Evolutionary conservation across 2,329 filamentous ascomycete genomes (phyloP).

Genomic region (Pseudogymnoascus sp.): DNA sequence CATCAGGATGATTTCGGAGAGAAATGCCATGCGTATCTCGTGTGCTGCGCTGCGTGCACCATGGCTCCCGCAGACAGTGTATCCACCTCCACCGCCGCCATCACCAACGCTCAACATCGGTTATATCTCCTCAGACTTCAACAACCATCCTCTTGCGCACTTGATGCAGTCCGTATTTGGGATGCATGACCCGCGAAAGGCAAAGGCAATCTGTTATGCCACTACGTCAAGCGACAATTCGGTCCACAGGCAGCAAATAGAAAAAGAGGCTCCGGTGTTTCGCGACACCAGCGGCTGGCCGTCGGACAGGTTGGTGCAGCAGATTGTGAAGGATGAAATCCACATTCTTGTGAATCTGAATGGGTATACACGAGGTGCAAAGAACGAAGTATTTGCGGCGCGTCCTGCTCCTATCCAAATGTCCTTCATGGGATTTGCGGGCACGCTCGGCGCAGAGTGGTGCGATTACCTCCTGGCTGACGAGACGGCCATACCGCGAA

Average conservation of each 20-base stretch:
- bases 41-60: constrained; percentile 77
- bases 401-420: constrained; percentile 93
- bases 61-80: constrained; percentile 78
- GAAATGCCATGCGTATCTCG: constrained; percentile 88
- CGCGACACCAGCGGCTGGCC: constrained; percentile 82
- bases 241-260: constrained; percentile 82
- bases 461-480: constrained; percentile 96
- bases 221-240: constrained; percentile 89
- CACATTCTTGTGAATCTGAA: constrained; percentile 98
- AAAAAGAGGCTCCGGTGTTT: constrained; percentile 85
- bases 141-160: constrained; percentile 94
- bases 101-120: constrained; percentile 79
- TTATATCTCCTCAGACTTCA: constrained; percentile 97
- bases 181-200: constrained; percentile 64
- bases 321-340: constrained; percentile 80
- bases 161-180: constrained; percentile 99
- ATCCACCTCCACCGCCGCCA: constrained; percentile 76
- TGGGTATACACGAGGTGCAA: constrained; percentile 91
- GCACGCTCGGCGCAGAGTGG: constrained; percentile 93
- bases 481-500: constrained; percentile 71
- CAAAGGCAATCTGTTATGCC: constrained; percentile 88
- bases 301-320: constrained; percentile 72
- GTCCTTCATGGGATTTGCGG: constrained; percentile 99
- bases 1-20: constrained; percentile 87
- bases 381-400: constrained; percentile 94